Evolutionary conservation across 1,139 yeast genomes (phyloP).

Genomic region (Yamadazyma epiphylla): DNA sequence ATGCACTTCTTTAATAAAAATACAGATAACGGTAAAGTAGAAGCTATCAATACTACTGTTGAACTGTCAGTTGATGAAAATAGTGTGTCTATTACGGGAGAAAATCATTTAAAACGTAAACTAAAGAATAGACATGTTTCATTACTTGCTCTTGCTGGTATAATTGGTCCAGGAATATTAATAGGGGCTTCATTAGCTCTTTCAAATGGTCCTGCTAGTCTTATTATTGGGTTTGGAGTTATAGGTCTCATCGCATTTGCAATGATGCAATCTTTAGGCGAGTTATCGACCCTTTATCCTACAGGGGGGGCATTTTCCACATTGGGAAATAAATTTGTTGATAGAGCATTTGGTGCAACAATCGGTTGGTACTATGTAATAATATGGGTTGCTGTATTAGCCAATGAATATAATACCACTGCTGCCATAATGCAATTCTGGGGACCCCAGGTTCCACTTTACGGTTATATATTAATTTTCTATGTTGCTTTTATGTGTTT

Average conservation of each 20-base stretch:
- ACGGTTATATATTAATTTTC: conserved; percentile 54
- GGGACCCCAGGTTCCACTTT: conserved; percentile 59
- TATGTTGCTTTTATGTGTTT: conserved; percentile 53
- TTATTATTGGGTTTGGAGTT: conserved; percentile 43
- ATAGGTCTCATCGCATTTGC: conserved; percentile 54
- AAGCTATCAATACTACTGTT: no score
- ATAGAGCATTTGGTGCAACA: conserved; percentile 57
- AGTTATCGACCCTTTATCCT: conserved; percentile 49
- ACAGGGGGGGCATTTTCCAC: conserved; percentile 55
- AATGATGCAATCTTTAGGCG: conserved; percentile 60
- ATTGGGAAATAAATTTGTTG: conserved; percentile 49
- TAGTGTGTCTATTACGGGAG: conserved; percentile 1
- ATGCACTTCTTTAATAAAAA: no score
- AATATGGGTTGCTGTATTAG: conserved; percentile 57
- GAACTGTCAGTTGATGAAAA: not conserved
- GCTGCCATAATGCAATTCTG: conserved; percentile 53
- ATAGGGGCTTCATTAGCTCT: conserved; percentile 46
- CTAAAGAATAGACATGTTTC: conserved; percentile 44
- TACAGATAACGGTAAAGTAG: no score
- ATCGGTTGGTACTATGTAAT: conserved; percentile 63
- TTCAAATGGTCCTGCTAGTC: conserved; percentile 43
- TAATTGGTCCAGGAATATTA: conserved; percentile 52
- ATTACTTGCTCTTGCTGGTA: conserved; percentile 50
- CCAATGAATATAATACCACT: conserved; percentile 56
- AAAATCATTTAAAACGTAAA: conserved; percentile 24